Evolutionary conservation across 1,139 yeast genomes (phyloP).

Genomic region (Candida dubliniensis): DNA sequence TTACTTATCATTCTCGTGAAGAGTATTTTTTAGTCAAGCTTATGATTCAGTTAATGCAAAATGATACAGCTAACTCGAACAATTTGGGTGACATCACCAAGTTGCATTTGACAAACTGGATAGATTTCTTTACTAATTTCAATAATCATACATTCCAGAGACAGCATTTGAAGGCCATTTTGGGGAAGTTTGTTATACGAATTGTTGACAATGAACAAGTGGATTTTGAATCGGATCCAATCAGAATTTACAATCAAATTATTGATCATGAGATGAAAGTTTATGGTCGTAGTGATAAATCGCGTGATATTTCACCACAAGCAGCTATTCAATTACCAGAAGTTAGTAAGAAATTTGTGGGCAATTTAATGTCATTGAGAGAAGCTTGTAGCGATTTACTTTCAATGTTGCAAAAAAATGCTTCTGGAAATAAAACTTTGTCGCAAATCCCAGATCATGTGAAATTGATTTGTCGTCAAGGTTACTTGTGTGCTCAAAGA

Average conservation of each 20-base stretch:
- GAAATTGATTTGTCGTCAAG: conserved; percentile 42
- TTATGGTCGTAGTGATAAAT: conserved; percentile 36
- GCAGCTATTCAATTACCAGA: conserved; percentile 77
- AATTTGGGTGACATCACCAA: conserved; percentile 38
- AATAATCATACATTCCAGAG: conserved; percentile 63
- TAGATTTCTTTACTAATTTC: conserved; percentile 52
- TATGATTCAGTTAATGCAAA: conserved; percentile 50
- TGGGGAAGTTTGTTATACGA: conserved; percentile 51
- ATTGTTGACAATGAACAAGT: conserved; percentile 58
- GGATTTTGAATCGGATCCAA: conserved; percentile 81
- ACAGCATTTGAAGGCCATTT: conserved; percentile 49
- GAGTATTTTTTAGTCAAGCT: conserved; percentile 70
- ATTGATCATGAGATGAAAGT: conserved; percentile 50
- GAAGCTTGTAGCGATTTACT: conserved; percentile 63
- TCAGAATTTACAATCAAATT: conserved; percentile 52
- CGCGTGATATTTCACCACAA: conserved; percentile 48
- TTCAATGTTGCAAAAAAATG: conserved; percentile 38
- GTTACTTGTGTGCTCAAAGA: conserved; percentile 34
- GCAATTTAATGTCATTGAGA: conserved; percentile 72
- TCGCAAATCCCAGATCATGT: conserved; percentile 58
- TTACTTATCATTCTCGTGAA: conserved; percentile 56
- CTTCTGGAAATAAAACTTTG: conserved; percentile 21
- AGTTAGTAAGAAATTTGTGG: conserved; percentile 67
- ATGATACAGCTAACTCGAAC: conserved; percentile 36
- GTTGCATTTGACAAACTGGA: conserved; percentile 42